These are phyloP conservation scores for Trichophaea hybrida DNA, from an alignment of 2,329 filamentous ascomycete species.

Conservation along the genomic window DNA sequence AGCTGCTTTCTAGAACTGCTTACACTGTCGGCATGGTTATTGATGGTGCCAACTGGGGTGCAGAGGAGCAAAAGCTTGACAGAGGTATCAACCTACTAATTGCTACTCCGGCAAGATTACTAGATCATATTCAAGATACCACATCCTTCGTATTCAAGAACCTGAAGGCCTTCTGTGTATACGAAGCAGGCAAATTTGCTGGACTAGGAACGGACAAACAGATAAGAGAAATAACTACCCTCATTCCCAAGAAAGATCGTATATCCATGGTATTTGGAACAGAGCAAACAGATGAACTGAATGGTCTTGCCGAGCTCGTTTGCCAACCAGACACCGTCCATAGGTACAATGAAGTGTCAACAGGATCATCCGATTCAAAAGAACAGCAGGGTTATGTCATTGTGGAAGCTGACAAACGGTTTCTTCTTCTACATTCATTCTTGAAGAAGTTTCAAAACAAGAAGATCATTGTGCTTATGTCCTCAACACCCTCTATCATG, in stretches of 20 bases:
- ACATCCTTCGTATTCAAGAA: conserved; percentile 14
- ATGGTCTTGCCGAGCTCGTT: not conserved
- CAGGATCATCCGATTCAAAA: not conserved
- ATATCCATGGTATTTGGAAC: conserved; percentile 1
- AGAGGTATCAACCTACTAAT: conserved; percentile 20
- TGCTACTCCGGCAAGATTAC: conserved; percentile 15
- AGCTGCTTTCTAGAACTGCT: conserved; percentile 12
- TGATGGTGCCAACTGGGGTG: conserved; percentile 16
- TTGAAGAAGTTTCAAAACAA: conserved; percentile 21
- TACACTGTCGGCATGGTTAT: conserved; percentile 17
- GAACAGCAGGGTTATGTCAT: conserved; percentile 16
- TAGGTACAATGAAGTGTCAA: conserved; percentile 1
- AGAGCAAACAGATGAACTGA: conserved; percentile 12
- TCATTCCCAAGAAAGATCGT: conserved; percentile 14
- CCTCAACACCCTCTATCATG: conserved; percentile 15
- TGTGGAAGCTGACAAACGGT: conserved; percentile 18
- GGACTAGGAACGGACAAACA: conserved; percentile 12
- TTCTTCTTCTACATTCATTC: conserved; percentile 18
- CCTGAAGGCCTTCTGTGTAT: conserved; percentile 12
- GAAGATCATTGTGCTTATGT: conserved; percentile 14
- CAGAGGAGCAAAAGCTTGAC: conserved; percentile 18
- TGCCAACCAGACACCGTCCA: conserved; percentile 4
- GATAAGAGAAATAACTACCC: conserved; percentile 10
- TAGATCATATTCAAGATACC: conserved; percentile 18
- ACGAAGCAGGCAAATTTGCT: conserved; percentile 5